Evolutionary conservation across 1,284 basidiomycete genomes (phyloP).

Genomic region (Marasmius tenuissimus): DNA sequence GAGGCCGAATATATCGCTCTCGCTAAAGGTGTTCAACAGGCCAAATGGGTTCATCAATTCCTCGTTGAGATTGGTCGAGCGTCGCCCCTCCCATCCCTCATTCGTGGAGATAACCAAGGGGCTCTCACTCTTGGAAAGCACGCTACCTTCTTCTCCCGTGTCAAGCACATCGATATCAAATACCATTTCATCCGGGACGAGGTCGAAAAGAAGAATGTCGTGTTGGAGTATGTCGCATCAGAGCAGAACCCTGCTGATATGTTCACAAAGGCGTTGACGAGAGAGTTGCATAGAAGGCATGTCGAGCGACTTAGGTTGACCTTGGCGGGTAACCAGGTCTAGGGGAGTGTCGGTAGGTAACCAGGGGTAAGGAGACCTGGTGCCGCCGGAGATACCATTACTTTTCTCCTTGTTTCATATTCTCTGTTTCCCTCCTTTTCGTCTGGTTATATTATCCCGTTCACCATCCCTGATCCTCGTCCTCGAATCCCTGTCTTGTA

Average conservation of each 20-base stretch:
- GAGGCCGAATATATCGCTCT: slow-evolving; percentile 40
- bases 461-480: too few relatives aligned
- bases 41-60: slow-evolving; percentile 31
- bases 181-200: background rate
- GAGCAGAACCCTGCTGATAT: slow-evolving; percentile 7
- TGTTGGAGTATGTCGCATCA: background rate
- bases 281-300: background rate
- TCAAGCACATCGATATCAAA: slow-evolving; percentile 7
- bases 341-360: slow-evolving; percentile 5
- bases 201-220: background rate
- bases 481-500: too few relatives aligned
- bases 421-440: too few relatives aligned
- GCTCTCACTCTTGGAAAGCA: slow-evolving; percentile 23
- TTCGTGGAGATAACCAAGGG: slow-evolving; percentile 37
- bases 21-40: slow-evolving; percentile 25
- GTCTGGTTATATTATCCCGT: too few relatives aligned
- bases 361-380: too few relatives aligned
- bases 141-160: background rate
- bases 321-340: background rate
- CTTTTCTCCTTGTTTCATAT: too few relatives aligned
- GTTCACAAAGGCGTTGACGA: background rate
- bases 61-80: slow-evolving; percentile 25
- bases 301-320: background rate
- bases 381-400: too few relatives aligned
- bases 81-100: slow-evolving; percentile 15